These are phyloP conservation scores for Tephrocybe sp. DNA, from an alignment of 768 basidiomycete species.

Conservation along the genomic window DNA sequence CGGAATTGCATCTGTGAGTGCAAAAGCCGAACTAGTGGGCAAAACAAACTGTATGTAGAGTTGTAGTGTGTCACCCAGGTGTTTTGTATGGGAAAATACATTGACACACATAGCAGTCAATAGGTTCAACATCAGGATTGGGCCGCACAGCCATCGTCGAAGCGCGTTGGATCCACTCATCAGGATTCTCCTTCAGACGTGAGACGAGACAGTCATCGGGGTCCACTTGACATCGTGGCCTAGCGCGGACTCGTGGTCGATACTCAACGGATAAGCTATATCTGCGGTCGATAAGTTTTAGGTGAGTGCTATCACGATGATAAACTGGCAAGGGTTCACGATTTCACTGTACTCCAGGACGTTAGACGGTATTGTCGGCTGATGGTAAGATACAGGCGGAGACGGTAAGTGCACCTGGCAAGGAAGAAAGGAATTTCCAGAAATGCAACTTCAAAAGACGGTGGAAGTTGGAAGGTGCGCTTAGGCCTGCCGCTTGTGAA, in stretches of 20 bases:
- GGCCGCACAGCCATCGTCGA: slow-evolving; percentile 33
- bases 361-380: slow-evolving; percentile 27
- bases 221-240: slow-evolving; percentile 44
- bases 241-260: slow-evolving; percentile 36
- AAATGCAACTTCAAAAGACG: slow-evolving; percentile 36
- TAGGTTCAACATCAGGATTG: slow-evolving; percentile 31
- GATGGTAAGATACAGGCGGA: slow-evolving; percentile 31
- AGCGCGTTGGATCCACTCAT: slow-evolving; percentile 57
- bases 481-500: slow-evolving; percentile 29
- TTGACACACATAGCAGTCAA: slow-evolving; percentile 56
- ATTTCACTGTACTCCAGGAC: slow-evolving; percentile 34
- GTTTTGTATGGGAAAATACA: slow-evolving; percentile 15
- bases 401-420: slow-evolving; percentile 32
- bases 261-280: slow-evolving; percentile 41
- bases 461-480: slow-evolving; percentile 32
- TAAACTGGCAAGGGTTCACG: slow-evolving; percentile 25
- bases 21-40: slow-evolving; percentile 2
- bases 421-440: slow-evolving; percentile 31
- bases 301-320: not conserved
- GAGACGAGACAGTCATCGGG: slow-evolving; percentile 41
- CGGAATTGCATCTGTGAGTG: slow-evolving; percentile 5
- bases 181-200: slow-evolving; percentile 51
- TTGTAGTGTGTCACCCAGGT: not conserved
- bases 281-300: slow-evolving; percentile 21
- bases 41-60: slow-evolving; percentile 2